Evolutionary conservation across 2,329 filamentous ascomycete genomes (phyloP).

Genomic region (Aspergillus pseudonomiae): DNA sequence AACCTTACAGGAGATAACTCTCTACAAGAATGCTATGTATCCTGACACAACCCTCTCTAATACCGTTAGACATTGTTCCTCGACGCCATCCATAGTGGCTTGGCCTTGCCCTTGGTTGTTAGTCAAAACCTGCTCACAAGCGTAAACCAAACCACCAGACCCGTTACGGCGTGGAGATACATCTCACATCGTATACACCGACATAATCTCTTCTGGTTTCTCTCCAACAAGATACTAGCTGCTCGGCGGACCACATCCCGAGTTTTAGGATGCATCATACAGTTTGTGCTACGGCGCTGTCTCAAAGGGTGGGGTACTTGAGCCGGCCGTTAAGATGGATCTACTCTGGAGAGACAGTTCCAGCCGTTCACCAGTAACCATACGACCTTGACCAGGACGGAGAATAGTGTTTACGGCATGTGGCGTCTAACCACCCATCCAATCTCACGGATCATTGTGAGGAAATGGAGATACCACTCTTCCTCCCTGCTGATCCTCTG

Average conservation of each 20-base stretch:
- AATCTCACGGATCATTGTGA: background rate
- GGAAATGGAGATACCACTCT: background rate
- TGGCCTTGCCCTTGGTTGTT: background rate
- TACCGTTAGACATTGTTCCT: background rate
- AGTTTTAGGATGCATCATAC: background rate
- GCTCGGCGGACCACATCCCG: background rate
- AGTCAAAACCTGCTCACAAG: background rate
- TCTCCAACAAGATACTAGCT: background rate
- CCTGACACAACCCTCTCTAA: background rate
- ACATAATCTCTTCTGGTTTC: constrained; percentile 3
- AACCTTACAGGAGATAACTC: background rate
- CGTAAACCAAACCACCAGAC: background rate
- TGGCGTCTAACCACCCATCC: background rate
- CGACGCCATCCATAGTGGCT: background rate
- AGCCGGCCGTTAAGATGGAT: background rate
- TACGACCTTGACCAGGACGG: background rate
- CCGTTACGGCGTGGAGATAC: background rate
- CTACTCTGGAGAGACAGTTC: background rate
- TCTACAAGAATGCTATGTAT: background rate
- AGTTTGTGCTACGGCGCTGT: background rate
- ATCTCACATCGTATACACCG: constrained; percentile 6
- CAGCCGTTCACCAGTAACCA: background rate
- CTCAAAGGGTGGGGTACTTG: background rate
- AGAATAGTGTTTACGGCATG: background rate
- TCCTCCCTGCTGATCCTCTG: background rate